phyloP scores from a whole-genome alignment of 2,329 filamentous ascomycete species.

The Escovopsis weberi region DNA sequence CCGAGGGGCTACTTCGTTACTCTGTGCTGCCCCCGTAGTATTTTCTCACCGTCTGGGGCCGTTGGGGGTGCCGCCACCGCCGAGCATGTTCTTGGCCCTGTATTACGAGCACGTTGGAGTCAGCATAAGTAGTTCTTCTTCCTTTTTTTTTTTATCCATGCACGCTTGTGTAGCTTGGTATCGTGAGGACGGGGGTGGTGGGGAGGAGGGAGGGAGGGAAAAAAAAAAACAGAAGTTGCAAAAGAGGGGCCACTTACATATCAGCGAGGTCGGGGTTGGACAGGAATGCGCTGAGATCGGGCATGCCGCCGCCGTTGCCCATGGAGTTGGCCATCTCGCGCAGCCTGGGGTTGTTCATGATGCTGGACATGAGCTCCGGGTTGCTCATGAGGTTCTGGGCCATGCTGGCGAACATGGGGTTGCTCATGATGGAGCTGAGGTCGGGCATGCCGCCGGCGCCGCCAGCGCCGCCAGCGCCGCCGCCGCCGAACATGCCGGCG shows the following conservation, averaged over 20 bases:
- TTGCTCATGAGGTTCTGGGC: constrained; percentile 96
- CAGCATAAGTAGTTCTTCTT: too few relatives aligned
- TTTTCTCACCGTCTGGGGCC: constrained; percentile 11
- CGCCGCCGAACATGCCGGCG: constrained; percentile 57
- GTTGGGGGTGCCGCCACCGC: constrained; percentile 16
- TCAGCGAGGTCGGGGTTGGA: constrained; percentile 82
- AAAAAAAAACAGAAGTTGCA: neutral
- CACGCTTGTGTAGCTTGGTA: too few relatives aligned
- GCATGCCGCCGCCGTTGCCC: constrained; percentile 68
- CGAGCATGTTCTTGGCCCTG: constrained; percentile 35
- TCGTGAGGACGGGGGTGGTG: neutral
- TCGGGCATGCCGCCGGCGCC: constrained; percentile 76
- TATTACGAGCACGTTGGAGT: too few relatives aligned
- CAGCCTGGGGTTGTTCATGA: constrained; percentile 88
- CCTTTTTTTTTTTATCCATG: too few relatives aligned
- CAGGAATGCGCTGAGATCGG: constrained; percentile 76
- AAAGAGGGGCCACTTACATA: constrained; percentile 51
- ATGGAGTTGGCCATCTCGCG: constrained; percentile 78
- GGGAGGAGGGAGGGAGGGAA: neutral
- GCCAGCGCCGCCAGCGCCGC: constrained; percentile 36
- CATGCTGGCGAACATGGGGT: constrained; percentile 97
- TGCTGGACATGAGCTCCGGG: constrained; percentile 75
- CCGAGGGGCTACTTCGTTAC: too few relatives aligned
- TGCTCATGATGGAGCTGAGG: constrained; percentile 76
- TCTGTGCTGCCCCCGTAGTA: too few relatives aligned